A percentile compares a stretch with the other conserved stretches of the same genome.
phyloP scores from a whole-genome alignment of 2,329 filamentous ascomycete species.

The Cytospora schulzeri region DNA sequence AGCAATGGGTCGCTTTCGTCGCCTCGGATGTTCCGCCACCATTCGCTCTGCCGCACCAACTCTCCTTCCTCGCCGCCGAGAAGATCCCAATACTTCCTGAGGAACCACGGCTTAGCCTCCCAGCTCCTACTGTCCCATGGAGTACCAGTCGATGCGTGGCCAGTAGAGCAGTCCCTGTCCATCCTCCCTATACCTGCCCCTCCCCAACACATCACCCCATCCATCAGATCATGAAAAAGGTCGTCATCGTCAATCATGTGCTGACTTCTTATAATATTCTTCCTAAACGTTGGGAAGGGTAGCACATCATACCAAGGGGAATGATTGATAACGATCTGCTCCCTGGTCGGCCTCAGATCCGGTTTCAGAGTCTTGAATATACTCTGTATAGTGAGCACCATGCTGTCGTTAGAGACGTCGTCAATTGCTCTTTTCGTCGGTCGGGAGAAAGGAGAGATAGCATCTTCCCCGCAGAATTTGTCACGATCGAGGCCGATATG shows the following conservation, averaged over 20 bases:
- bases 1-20: conserved; percentile 13
- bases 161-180: conserved; percentile 25
- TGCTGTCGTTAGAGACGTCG: conserved; percentile 11
- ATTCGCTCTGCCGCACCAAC: conserved; percentile 28
- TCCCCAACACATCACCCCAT: conserved; percentile 35
- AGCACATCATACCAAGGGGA: conserved; percentile 33
- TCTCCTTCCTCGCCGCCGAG: conserved; percentile 29
- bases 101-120: conserved; percentile 28
- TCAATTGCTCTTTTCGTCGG: conserved; percentile 2
- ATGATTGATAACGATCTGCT: conserved; percentile 32
- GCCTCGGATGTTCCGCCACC: conserved; percentile 25
- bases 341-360: conserved; percentile 32
- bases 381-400: conserved; percentile 30
- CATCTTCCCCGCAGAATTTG: conserved; percentile 32
- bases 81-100: conserved; percentile 26
- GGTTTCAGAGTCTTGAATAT: conserved; percentile 32
- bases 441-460: conserved; percentile 36
- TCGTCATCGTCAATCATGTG: conserved; percentile 30
- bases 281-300: conserved; percentile 33
- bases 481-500: conserved; percentile 34
- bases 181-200: conserved; percentile 23
- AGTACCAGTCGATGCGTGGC: conserved; percentile 29
- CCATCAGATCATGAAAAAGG: conserved; percentile 32
- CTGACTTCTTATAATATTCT: conserved; percentile 29
- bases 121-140: conserved; percentile 33